Base-by-base conservation (phyloP, 176 grass and related monocot genomes). In the Urochloa ruziziensis region DNA sequence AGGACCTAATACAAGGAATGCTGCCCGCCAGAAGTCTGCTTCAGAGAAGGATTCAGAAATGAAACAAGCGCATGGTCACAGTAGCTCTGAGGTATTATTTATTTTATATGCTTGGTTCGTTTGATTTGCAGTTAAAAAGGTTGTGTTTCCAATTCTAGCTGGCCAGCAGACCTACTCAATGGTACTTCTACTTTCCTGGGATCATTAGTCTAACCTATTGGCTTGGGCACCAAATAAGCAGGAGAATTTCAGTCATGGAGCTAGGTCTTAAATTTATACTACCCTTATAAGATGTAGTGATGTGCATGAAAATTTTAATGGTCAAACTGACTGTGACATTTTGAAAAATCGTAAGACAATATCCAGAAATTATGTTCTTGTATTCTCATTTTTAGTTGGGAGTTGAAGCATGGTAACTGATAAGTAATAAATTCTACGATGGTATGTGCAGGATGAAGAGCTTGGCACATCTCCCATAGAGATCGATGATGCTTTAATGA, bases 401-500 rank as follows among this genome's bases (percentile, higher is more conserved):
- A 36, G 42, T 39, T 29, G 63, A 49, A 73, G 62, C 25, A 46
- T 57, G 5, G 21, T 32, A 71, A 37, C 24, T 71, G 23, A 59
- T 32, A 62, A 29, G 32, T 71, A 82, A 53, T 48, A 58, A 39
- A 8, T 63, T 59, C 36, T 30, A 11, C 13, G 4, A 34, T 63
- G 83, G 80, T 67, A 53, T 43, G 28, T 84, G 74, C 58, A 91
- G 69, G 95, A 88, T 58, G 86, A 96, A 67, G 94, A 97, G 29
- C 84, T 94, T 29, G 88, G 93, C 46, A 80, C 88, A 60, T 97
- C 92, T 91, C 95, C 86, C 74, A 78, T 94, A 85, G 95, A 94
- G 84, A 89, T 97, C 52, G 95, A 93, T 87, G 94, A 94, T 39
- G 60, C 88, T 85, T 74, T 94, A 71, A 97, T 97, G 95, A 89